Evolutionary conservation across 257 asterid genomes (phyloP).

Genomic region (Salvia miltiorrhiza): DNA sequence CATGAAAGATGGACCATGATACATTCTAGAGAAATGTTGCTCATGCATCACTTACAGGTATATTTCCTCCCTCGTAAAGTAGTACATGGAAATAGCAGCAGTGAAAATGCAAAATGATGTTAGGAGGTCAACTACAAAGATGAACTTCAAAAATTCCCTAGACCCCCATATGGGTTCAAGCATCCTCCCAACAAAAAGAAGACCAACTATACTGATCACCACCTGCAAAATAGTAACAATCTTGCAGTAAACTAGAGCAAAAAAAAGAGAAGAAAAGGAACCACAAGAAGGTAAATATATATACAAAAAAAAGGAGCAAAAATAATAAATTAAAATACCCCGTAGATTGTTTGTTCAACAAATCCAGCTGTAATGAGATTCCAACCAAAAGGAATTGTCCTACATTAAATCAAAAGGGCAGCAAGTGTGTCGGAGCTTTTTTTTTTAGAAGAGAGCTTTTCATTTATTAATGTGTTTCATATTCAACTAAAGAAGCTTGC

Average conservation of each 20-base stretch:
- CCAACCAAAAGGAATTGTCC: slow-evolving; percentile 98
- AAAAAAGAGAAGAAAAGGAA: background rate
- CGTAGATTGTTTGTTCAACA: slow-evolving; percentile 70
- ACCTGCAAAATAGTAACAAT: slow-evolving; percentile 43
- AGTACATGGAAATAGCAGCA: slow-evolving; percentile 76
- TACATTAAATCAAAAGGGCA: slow-evolving; percentile 29
- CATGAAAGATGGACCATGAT: background rate
- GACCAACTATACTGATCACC: slow-evolving; percentile 66
- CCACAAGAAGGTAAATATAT: background rate
- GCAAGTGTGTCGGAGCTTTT: background rate
- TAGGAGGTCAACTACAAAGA: slow-evolving; percentile 75
- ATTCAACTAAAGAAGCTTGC: background rate
- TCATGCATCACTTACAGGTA: slow-evolving; percentile 69
- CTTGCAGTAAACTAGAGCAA: background rate
- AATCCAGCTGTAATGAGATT: slow-evolving; percentile 93
- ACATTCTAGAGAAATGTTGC: background rate
- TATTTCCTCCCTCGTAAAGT: slow-evolving; percentile 61
- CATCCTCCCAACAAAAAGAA: slow-evolving; percentile 78
- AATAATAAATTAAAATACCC: slow-evolving; percentile 55
- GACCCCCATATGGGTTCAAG: slow-evolving; percentile 98
- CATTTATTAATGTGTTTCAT: background rate
- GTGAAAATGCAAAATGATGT: slow-evolving; percentile 75
- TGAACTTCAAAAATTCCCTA: slow-evolving; percentile 80
- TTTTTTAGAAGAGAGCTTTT: no score
- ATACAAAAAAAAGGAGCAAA: background rate